Percentiles rank a stretch among this genome's conserved stretches.
Evolutionary conservation across 768 basidiomycete species (phyloP).

Genomic region (Macrolepiota albuminosa): DNA sequence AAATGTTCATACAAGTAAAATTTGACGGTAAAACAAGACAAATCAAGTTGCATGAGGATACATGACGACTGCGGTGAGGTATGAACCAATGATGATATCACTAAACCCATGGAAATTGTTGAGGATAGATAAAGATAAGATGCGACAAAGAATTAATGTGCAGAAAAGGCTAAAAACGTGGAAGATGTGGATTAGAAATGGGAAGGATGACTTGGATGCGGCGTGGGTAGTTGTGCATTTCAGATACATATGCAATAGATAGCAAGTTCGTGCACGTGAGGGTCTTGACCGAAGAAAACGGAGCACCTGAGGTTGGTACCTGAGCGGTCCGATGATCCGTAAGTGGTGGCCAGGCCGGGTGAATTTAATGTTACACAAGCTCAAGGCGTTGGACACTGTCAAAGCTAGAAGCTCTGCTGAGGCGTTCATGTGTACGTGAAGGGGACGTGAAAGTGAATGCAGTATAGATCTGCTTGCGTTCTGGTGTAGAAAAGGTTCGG

Average conservation of each 20-base stretch:
- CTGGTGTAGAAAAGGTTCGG: conserved; percentile 63
- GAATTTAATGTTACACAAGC: conserved; percentile 16
- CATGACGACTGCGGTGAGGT: conserved; percentile 8
- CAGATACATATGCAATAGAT: conserved; percentile 14
- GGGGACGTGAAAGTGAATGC: conserved; percentile 80
- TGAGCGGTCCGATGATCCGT: background rate
- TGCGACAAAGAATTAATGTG: conserved; percentile 8
- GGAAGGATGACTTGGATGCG: conserved; percentile 4
- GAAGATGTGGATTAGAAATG: background rate
- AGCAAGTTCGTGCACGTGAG: conserved; percentile 6
- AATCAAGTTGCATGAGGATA: conserved; percentile 11
- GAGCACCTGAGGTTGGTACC: background rate
- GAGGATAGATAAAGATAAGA: conserved; percentile 7
- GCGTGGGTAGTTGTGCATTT: conserved; percentile 9
- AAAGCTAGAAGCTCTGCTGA: conserved; percentile 37
- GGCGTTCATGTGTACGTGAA: conserved; percentile 54
- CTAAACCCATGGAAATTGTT: background rate
- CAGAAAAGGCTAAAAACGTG: conserved; percentile 2
- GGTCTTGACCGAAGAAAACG: conserved; percentile 7
- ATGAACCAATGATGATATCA: conserved; percentile 8
- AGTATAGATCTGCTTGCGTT: conserved; percentile 66
- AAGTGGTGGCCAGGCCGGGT: background rate
- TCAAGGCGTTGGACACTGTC: conserved; percentile 23
- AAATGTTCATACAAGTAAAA: conserved; percentile 5
- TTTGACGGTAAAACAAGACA: conserved; percentile 10